Evolutionary conservation across 805 yeast species (phyloP).

Genomic region (Millerozyma acaciae): DNA sequence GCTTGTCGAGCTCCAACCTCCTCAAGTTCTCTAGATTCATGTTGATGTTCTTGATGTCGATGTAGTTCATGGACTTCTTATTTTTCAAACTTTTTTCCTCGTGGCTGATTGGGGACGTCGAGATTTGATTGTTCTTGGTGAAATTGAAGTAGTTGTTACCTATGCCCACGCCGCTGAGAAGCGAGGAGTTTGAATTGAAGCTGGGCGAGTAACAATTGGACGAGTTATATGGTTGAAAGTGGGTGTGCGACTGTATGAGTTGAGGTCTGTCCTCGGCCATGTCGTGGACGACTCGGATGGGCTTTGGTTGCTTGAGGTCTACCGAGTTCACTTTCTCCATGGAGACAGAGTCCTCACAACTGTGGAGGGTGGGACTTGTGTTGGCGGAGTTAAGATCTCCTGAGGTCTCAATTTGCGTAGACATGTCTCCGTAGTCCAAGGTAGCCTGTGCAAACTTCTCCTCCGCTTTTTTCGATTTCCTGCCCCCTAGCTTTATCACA

Average conservation of each 20-base stretch:
- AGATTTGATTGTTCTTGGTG: conserved; percentile 17
- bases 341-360: background rate
- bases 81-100: conserved; percentile 7
- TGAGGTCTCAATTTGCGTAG: conserved; percentile 6
- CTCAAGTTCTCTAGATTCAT: conserved; percentile 11
- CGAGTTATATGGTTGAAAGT: conserved; percentile 16
- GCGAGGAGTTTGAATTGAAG: conserved; percentile 7
- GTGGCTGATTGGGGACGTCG: conserved; percentile 27
- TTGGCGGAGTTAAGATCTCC: conserved; percentile 1
- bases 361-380: background rate
- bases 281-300: conserved; percentile 7
- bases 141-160: conserved; percentile 36
- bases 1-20: conserved; percentile 10
- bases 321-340: background rate
- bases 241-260: conserved; percentile 17
- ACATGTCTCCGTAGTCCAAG: conserved; percentile 5
- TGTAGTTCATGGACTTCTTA: conserved; percentile 20
- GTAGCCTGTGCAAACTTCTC: background rate
- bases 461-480: conserved; percentile 5
- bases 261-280: conserved; percentile 5
- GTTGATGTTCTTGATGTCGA: conserved; percentile 20
- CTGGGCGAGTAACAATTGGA: conserved; percentile 11
- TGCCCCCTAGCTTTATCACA: conserved; percentile 29
- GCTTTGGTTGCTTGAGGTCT: conserved; percentile 12
- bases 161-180: conserved; percentile 33